These are phyloP conservation scores for Blepharisma stoltei DNA, from an alignment of 73 alveolate genomes.

Conservation along the genomic window DNA sequence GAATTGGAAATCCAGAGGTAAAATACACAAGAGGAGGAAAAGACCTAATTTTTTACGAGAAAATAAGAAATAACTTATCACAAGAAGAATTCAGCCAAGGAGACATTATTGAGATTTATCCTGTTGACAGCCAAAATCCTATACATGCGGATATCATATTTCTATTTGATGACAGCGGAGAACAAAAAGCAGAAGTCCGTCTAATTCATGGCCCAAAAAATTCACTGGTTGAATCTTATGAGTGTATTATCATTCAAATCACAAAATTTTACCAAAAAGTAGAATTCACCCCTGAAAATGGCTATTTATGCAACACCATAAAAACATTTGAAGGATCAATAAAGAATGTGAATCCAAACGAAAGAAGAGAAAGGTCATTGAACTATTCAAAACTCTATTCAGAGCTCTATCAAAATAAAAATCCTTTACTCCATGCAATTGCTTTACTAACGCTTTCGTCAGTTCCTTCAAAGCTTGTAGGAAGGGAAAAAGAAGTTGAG, in stretches of 20 bases:
- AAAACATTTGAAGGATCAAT: neutral
- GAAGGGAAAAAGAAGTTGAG: constrained; percentile 75
- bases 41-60: no score
- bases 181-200: no score
- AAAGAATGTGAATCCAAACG: neutral
- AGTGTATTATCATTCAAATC: neutral
- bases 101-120: no score
- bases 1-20: no score
- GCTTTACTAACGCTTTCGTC: constrained; percentile 15
- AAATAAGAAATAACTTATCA: no score
- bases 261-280: neutral
- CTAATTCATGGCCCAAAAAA: neutral
- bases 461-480: constrained; percentile 62
- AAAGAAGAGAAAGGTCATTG: neutral
- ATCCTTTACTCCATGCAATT: neutral
- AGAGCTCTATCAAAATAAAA: neutral
- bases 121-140: no score
- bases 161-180: no score
- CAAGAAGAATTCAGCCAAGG: no score
- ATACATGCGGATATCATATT: no score
- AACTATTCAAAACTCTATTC: neutral
- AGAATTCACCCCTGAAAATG: neutral
- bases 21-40: no score
- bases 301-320: neutral
- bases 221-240: neutral